Percentiles rank a stretch among this genome's conserved stretches.
phyloP scores from a whole-genome alignment of 2,329 filamentous ascomycete genomes.

The Aspergillus pseudoviridinutans region DNA sequence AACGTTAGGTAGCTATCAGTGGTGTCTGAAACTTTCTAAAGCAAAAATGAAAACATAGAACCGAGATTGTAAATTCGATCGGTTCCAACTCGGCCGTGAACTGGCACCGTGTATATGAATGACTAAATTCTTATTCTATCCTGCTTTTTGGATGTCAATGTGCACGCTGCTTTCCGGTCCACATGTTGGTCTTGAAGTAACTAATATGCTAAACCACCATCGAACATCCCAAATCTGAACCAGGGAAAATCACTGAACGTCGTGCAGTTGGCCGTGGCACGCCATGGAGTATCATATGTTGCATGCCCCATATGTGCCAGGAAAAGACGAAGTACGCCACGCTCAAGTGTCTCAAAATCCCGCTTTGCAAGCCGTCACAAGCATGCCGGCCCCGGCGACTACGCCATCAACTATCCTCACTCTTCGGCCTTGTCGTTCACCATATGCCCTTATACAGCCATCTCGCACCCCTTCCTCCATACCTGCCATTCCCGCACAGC shows the following conservation, averaged over 20 bases:
- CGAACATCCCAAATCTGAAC: background rate
- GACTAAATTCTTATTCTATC: background rate
- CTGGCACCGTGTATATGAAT: background rate
- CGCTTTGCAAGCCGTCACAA: slow-evolving; percentile 36
- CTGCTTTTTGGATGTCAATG: background rate
- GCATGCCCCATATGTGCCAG: background rate
- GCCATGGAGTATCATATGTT: background rate
- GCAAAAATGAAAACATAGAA: background rate
- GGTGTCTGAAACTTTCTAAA: background rate
- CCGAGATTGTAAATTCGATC: background rate
- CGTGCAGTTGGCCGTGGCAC: background rate
- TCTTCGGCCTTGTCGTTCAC: slow-evolving; percentile 53
- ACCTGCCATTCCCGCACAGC: slow-evolving; percentile 88
- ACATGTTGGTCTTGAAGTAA: no score
- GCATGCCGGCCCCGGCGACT: slow-evolving; percentile 34
- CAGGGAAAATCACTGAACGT: background rate
- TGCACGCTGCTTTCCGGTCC: background rate
- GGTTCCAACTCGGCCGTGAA: background rate
- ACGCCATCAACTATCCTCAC: slow-evolving; percentile 73
- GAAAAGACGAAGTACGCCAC: background rate
- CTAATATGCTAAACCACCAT: background rate
- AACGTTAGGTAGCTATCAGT: background rate
- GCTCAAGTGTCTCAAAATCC: slow-evolving; percentile 22
- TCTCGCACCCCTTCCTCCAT: slow-evolving; percentile 71
- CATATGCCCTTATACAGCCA: slow-evolving; percentile 62